Conservation (phyloP, 1,284 basidiomycete species). For the Marasmius fiardii region DNA sequence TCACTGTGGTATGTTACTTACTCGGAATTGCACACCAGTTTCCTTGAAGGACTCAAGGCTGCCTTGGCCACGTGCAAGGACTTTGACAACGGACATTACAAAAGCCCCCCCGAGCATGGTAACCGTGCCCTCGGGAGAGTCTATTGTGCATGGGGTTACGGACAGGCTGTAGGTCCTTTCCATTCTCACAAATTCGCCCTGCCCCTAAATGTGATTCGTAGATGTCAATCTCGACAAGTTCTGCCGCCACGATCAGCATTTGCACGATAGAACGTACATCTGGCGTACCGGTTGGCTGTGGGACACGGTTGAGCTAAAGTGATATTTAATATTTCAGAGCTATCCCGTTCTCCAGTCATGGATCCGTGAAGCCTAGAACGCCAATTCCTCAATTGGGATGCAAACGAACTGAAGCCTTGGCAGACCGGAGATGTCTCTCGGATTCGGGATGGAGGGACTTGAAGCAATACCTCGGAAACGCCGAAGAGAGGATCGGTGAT, state of each 20-base stretch:
- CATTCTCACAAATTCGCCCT: neutral
- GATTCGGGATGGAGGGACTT: slow-evolving; percentile 43
- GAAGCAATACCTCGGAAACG: slow-evolving; percentile 33
- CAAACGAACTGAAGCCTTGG: slow-evolving; percentile 59
- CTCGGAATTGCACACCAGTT: slow-evolving; percentile 30
- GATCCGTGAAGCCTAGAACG: slow-evolving; percentile 49
- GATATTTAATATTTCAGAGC: slow-evolving; percentile 24
- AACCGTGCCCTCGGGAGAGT: slow-evolving; percentile 55
- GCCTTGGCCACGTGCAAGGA: slow-evolving; percentile 53
- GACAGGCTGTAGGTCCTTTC: slow-evolving; percentile 40
- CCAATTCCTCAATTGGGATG: slow-evolving; percentile 48
- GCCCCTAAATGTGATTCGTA: neutral
- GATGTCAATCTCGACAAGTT: slow-evolving; percentile 45
- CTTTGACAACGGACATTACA: slow-evolving; percentile 55
- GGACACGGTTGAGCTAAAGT: neutral
- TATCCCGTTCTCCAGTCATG: slow-evolving; percentile 48
- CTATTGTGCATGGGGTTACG: slow-evolving; percentile 60
- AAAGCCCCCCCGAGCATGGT: slow-evolving; percentile 40
- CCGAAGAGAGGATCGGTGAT: slow-evolving; percentile 52
- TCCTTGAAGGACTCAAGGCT: slow-evolving; percentile 58
- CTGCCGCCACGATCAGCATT: slow-evolving; percentile 51
- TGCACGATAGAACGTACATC: slow-evolving; percentile 35
- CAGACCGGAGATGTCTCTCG: slow-evolving; percentile 47
- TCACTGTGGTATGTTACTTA: neutral
- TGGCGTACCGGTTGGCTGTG: too few relatives aligned